Base-by-base conservation (phyloP, 352 stramenopile genomes). In the Globisporangium middletonii region DNA sequence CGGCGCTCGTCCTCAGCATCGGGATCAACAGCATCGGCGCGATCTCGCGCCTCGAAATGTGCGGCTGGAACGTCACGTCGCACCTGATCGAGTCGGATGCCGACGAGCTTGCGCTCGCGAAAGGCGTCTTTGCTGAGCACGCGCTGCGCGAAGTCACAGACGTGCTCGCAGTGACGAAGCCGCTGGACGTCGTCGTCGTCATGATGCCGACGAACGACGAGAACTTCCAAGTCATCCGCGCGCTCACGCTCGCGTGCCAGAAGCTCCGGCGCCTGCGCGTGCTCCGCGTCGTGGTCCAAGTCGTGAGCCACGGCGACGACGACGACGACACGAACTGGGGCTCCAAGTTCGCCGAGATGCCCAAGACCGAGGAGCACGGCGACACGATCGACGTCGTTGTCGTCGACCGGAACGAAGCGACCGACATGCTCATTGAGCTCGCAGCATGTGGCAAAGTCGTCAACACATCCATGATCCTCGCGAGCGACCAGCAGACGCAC, bases 351-450 rank as follows among this genome's bases (percentile, higher is more conserved):
- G 69, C 69, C 15, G 73, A 81, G 30, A 82, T 86, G 75, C 72
- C 75, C 15, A 57, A 63, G 41, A 75, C 69, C 8, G 75, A 86
- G 57, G 68, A 78, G 55, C 67, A 78, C 46, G 75, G 75, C 23
- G 77, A 88, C 60, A 75, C 75, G 41, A 88, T 88, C 50, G 77
- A 88, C 47, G 77, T 88, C 9, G 50, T 88, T 0, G 71, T 86
- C 28, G 73, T 88, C 19, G 73, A 88, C 51, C 75, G 69, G 8
- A 68, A 77, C 18, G 75, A 88, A 51, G 77, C 77, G 44, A 83
- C 75, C 0, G 75, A 88, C 59, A 84, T 88, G 73, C 67, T 88
- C 13, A 78, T 88, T 30, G 77, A 88, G 51, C 67, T 88, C 9
- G 77, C 77, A 7, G 75, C 75, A 16, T 75, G 69, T 35, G 77